Base-by-base conservation (phyloP, 306 rosid species). In the Herpetospermum pedunculosum region DNA sequence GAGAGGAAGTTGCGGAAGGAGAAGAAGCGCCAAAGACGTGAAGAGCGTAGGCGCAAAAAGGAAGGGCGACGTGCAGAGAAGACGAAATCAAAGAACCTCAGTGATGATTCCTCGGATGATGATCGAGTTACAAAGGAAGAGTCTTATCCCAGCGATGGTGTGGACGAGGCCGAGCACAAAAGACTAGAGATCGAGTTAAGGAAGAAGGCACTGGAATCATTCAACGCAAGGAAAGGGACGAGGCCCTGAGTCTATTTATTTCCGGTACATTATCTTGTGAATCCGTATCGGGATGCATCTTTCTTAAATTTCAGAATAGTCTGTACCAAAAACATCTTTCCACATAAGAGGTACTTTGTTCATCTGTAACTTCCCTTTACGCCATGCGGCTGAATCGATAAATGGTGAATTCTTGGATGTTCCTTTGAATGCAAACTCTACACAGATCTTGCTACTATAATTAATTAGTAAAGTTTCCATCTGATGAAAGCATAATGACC, bases 161-260 rank as follows among this genome's bases (percentile, higher is more conserved):
- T 85, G 58, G 90, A 86, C 1, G 79, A 79, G 48, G 54, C 78
- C 62, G 92, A 84, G 76, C 96, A 84, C 80, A 87, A 75, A 77
- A 94, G 81, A 83, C 95, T 94, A 58, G 97, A 94, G 89, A 87
- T 89, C 48, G 97, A 88, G 84, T 80, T 95, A 15, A 88, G 99
- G 73, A 91, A 89, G 62, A 91, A 91, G 96, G 99, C 99, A 75
- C 92, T 95, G 5, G 96, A 95, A 81, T 80, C 96, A n/a, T 82
- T 87, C 73, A 84, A 82, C 49, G 88, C 90, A 6, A 87, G 83
- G 78, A 84, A 79, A 81, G 88, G 83, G 77, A 76, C 73, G 52
- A 59, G 79, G 81, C 80, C 75, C 50, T 84, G 81, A 82, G 32
- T 72, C 55, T 52, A 37, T 82, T 60, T 55, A 7, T 37, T 35